These are phyloP conservation scores for Trametes coccinea DNA, from an alignment of 768 basidiomycete species.

Conservation along the genomic window DNA sequence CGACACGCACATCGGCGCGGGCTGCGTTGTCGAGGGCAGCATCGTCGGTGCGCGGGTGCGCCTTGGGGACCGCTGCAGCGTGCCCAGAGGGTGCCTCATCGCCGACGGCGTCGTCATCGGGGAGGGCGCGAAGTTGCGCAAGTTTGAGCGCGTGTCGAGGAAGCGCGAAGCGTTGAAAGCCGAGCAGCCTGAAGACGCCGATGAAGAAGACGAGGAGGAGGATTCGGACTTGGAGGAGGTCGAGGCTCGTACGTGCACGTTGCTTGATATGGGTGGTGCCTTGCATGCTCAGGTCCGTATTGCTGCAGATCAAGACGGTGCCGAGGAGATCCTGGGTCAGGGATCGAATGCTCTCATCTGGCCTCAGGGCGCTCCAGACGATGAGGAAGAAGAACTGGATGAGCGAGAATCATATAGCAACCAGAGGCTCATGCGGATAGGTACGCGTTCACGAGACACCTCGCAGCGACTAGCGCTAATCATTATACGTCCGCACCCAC, in stretches of 20 bases:
- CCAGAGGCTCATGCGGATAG: conserved; percentile 73
- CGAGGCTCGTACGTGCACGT: conserved; percentile 55
- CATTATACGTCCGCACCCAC: background rate
- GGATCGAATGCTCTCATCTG: conserved; percentile 80
- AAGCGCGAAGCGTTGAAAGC: conserved; percentile 37
- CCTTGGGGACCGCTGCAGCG: conserved; percentile 62
- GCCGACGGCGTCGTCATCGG: conserved; percentile 83
- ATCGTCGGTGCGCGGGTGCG: conserved; percentile 80
- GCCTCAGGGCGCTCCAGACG: conserved; percentile 62
- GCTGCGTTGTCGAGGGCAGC: conserved; percentile 70
- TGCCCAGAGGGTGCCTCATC: conserved; percentile 80
- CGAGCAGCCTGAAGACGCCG: conserved; percentile 37
- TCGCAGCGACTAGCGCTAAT: background rate
- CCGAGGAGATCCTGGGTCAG: conserved; percentile 51
- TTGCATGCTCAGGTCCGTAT: background rate
- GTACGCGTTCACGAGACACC: conserved; percentile 37
- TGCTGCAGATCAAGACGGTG: conserved; percentile 48
- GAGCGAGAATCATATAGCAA: conserved; percentile 64
- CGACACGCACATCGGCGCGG: conserved; percentile 66
- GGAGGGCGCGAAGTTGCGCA: conserved; percentile 60
- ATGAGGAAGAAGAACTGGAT: conserved; percentile 61
- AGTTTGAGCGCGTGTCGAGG: conserved; percentile 75
- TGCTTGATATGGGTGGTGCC: background rate
- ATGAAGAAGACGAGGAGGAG: conserved; percentile 34
- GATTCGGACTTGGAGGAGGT: conserved; percentile 65